Base-by-base conservation (phyloP, 139 green algal species). In the Chlorella sp. region DNA sequence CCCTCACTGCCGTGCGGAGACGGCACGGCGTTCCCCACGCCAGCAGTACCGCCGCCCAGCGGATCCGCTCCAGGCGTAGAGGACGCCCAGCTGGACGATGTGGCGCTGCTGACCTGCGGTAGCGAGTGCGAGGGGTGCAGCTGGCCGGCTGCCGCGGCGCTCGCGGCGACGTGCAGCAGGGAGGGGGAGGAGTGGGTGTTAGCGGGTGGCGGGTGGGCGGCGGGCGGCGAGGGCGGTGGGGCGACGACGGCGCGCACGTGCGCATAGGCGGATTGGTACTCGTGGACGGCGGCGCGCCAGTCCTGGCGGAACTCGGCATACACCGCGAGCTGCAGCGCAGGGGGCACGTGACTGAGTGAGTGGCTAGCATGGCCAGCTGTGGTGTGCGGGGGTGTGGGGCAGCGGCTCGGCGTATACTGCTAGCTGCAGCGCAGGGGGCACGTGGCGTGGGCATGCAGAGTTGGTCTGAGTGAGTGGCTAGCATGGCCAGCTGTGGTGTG, bases 291-390 rank as follows among this genome's bases (percentile, higher is more conserved):
- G 5, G 63, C 66, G 6, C 55, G 31, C 84, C 84, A 89, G 70
- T 89, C 84, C 69, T 87, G 84, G 1, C 81, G 69, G 66, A 89
- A 87, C 71, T 89, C 84, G 5, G 84, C 78, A 36, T 82, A 79
- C 62, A 82, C 76, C 0, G 78, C 84, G 24, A 87, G 59, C 81
- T 88, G 80, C n/a, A 42, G 29, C 17, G 62, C 62, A 42, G 24
- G 6, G 5, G 26, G 20, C 17, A 32, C 23, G 59, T 32, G 22
- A 64, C 59, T 31, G 17, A 10, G 22, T 29, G 22, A 32, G 4
- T 10, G 5, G 26, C 26, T 10, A 33, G 59, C n/a, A 5, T 64
- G 59, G 4, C 5, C n/a, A 31, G 5, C 5, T 64, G 59, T 64
- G 20, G 6, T 5, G 29, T 29, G 3, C 5, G 20, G 31, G 10